Conservation (phyloP, 2,329 filamentous ascomycete genomes). For the Scedosporium aurantiacum region DNA sequence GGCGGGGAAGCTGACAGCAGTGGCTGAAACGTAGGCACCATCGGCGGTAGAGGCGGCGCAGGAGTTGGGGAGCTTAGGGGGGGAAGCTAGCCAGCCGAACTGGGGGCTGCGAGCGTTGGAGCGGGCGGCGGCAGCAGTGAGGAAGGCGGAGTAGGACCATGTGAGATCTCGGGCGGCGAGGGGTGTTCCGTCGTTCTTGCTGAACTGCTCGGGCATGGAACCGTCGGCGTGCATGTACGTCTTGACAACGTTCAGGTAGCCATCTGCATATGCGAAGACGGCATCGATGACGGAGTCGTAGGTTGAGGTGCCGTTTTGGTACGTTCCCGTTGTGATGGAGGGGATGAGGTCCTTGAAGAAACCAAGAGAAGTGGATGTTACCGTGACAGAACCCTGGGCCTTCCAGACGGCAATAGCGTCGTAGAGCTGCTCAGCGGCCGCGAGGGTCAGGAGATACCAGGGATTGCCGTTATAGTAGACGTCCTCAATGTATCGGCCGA, state of each 20-base stretch:
- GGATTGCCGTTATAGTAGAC: constrained; percentile 69
- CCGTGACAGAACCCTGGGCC: constrained; percentile 46
- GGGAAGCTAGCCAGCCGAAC: constrained; percentile 38
- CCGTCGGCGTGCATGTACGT: constrained; percentile 52
- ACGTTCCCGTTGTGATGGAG: constrained; percentile 50
- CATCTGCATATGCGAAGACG: constrained; percentile 46
- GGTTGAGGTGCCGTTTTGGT: constrained; percentile 31
- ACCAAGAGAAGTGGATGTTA: constrained; percentile 52
- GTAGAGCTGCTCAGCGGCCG: constrained; percentile 71
- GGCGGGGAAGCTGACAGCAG: constrained; percentile 31
- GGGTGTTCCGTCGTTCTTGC: constrained; percentile 38
- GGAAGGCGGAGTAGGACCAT: constrained; percentile 63
- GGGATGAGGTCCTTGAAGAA: constrained; percentile 62
- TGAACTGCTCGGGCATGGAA: constrained; percentile 57
- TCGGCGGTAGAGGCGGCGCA: constrained; percentile 35
- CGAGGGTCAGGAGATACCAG: constrained; percentile 68
- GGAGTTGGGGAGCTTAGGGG: constrained; percentile 34
- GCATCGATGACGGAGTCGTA: constrained; percentile 48
- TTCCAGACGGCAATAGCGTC: constrained; percentile 65
- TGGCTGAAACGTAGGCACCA: constrained; percentile 38
- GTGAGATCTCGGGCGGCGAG: constrained; percentile 57
- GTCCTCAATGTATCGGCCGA: constrained; percentile 63
- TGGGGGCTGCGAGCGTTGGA: constrained; percentile 40
- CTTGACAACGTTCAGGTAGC: constrained; percentile 50
- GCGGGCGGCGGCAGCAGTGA: constrained; percentile 50